Conservation (phyloP, 2,329 filamentous ascomycete genomes). For the Zymoseptoria passerinii region DNA sequence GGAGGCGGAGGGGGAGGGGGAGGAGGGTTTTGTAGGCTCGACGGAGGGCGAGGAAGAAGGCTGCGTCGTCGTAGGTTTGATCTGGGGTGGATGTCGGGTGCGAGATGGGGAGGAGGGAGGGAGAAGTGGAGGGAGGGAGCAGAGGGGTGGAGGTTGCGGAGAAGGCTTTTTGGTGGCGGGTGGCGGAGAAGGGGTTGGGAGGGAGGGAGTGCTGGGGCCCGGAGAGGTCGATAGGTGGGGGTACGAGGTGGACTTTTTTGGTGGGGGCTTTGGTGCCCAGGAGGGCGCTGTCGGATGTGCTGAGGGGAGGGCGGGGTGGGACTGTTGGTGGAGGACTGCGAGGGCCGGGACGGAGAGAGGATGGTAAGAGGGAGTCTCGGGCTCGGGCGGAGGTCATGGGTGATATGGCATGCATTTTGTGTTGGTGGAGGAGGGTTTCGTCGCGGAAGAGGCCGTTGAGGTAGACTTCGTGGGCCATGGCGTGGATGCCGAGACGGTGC, state of each 20-base stretch:
- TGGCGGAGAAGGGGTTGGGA: conserved; percentile 17
- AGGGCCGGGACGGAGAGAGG: conserved; percentile 16
- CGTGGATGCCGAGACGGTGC: conserved; percentile 25
- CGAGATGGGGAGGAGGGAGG: conserved; percentile 27
- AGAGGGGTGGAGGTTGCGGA: conserved; percentile 5
- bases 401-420: background rate
- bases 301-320: too few relatives aligned
- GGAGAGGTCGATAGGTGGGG: conserved; percentile 28
- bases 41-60: conserved; percentile 26
- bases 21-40: conserved; percentile 21
- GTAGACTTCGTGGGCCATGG: conserved; percentile 28
- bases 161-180: conserved; percentile 11
- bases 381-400: conserved; percentile 7
- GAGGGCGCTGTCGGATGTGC: conserved; percentile 1
- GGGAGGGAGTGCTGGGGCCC: conserved; percentile 18
- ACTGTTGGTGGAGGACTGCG: conserved; percentile 9
- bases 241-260: conserved; percentile 28
- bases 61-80: conserved; percentile 28
- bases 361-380: conserved; percentile 18
- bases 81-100: conserved; percentile 13
- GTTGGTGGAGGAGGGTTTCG: conserved; percentile 18
- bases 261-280: conserved; percentile 8
- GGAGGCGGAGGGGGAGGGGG: conserved; percentile 18
- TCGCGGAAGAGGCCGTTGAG: conserved; percentile 27
- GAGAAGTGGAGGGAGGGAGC: conserved; percentile 4